phyloP scores from a whole-genome alignment of 495 filamentous ascomycete species.

The Emericellopsis terricola region DNA sequence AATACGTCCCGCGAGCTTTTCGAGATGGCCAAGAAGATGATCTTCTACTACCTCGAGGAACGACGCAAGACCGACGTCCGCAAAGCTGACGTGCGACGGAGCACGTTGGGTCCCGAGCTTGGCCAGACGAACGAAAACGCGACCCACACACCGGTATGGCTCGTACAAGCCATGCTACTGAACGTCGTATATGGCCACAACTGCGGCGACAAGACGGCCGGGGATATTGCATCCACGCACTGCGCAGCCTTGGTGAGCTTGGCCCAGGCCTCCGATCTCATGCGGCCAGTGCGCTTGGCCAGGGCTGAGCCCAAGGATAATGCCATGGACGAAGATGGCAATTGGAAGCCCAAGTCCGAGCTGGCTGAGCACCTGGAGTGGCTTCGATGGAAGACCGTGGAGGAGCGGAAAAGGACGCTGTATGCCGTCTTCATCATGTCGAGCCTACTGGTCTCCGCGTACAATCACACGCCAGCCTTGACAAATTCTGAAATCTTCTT shows the following conservation, averaged over 20 bases:
- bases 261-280: slow-evolving; percentile 68
- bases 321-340: slow-evolving; percentile 26
- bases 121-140: slow-evolving; percentile 41
- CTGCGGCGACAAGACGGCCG: slow-evolving; percentile 77
- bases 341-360: slow-evolving; percentile 29
- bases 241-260: slow-evolving; percentile 82
- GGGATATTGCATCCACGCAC: slow-evolving; percentile 82
- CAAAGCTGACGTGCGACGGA: slow-evolving; percentile 50
- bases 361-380: slow-evolving; percentile 66
- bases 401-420: slow-evolving; percentile 88
- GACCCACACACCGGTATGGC: slow-evolving; percentile 78
- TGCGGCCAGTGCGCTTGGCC: slow-evolving; percentile 32
- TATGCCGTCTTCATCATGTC: slow-evolving; percentile 84
- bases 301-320: slow-evolving; percentile 16
- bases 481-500: slow-evolving; percentile 89
- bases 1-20: slow-evolving; percentile 71
- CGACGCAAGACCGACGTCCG: slow-evolving; percentile 77
- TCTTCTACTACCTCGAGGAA: slow-evolving; percentile 84
- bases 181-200: slow-evolving; percentile 95
- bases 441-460: slow-evolving; percentile 78
- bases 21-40: slow-evolving; percentile 88
- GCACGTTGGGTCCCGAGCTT: slow-evolving; percentile 25
- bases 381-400: slow-evolving; percentile 71
- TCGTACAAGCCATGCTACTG: slow-evolving; percentile 96
- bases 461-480: slow-evolving; percentile 77